Percentiles rank a stretch among this genome's conserved stretches.
These are phyloP conservation scores for Lotus japonicus DNA, from an alignment of 306 rosid genomes.

Conservation along the genomic window DNA sequence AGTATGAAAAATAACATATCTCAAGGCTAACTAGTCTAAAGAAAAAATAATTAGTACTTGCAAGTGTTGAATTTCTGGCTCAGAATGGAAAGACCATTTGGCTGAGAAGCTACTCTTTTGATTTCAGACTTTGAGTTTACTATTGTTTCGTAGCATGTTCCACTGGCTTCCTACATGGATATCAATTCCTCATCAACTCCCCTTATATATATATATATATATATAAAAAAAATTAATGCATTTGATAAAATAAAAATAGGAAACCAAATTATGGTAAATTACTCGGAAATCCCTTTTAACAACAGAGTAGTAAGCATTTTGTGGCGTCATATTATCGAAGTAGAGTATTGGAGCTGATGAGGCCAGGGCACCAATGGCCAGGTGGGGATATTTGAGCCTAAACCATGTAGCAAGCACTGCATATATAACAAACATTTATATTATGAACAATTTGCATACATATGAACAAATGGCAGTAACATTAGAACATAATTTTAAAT, in stretches of 20 bases:
- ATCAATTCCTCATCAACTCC: not conserved
- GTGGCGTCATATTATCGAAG: slow-evolving; percentile 48
- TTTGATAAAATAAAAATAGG: not conserved
- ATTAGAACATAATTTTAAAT: not conserved
- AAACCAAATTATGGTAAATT: not conserved
- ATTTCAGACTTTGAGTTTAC: slow-evolving; percentile 58
- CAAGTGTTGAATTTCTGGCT: slow-evolving; percentile 52
- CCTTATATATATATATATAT: not conserved
- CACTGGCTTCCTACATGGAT: slow-evolving; percentile 48
- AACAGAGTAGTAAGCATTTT: slow-evolving; percentile 41
- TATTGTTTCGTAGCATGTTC: slow-evolving; percentile 58
- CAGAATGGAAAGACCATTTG: slow-evolving; percentile 48
- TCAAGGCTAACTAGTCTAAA: no score
- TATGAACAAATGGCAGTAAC: not conserved
- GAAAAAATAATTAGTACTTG: not conserved
- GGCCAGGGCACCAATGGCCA: slow-evolving; percentile 71
- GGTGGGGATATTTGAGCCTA: slow-evolving; percentile 76
- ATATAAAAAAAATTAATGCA: not conserved
- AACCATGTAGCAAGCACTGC: slow-evolving; percentile 90
- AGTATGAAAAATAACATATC: not conserved
- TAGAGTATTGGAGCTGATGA: slow-evolving; percentile 82
- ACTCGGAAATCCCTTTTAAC: slow-evolving; percentile 65
- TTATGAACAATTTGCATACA: not conserved
- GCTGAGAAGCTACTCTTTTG: slow-evolving; percentile 37
- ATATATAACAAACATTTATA: not conserved